Percentiles rank a stretch among this genome's conserved stretches.
These are phyloP conservation scores for Suillus sp. DNA, from an alignment of 768 basidiomycete genomes.

Conservation along the genomic window DNA sequence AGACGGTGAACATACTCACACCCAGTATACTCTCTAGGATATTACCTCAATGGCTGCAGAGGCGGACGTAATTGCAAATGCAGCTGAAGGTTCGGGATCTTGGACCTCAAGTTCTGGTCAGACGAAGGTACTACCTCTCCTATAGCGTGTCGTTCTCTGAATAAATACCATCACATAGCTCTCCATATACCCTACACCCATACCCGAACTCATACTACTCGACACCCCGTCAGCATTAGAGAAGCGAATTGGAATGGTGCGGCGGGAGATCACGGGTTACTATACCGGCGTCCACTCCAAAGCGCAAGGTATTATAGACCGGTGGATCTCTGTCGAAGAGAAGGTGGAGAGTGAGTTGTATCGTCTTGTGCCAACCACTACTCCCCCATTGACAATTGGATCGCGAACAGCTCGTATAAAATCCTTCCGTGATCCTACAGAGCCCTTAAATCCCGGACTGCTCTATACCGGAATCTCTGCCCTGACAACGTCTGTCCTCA, in stretches of 20 bases:
- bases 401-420: conserved; percentile 68
- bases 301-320: conserved; percentile 72
- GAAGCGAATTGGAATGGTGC: conserved; percentile 68
- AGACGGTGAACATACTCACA: not conserved
- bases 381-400: conserved; percentile 1
- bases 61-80: not conserved
- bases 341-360: conserved; percentile 77
- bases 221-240: conserved; percentile 77
- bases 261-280: conserved; percentile 58
- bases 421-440: conserved; percentile 75
- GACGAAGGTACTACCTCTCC: not conserved
- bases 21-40: not conserved
- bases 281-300: conserved; percentile 60
- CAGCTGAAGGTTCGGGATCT: conserved; percentile 3
- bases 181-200: conserved; percentile 75
- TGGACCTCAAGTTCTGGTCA: not conserved
- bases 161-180: conserved; percentile 48
- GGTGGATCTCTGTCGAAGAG: conserved; percentile 87
- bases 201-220: conserved; percentile 67
- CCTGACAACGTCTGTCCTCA: conserved; percentile 84
- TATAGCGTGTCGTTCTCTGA: not conserved
- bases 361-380: not conserved
- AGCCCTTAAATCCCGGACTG: conserved; percentile 84
- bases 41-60: not conserved
- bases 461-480: conserved; percentile 90